A percentile compares a stretch with the other conserved stretches of the same genome.
Evolutionary conservation across 2,329 filamentous ascomycete species (phyloP).

Genomic region (Zasmidium citrigriseum): DNA sequence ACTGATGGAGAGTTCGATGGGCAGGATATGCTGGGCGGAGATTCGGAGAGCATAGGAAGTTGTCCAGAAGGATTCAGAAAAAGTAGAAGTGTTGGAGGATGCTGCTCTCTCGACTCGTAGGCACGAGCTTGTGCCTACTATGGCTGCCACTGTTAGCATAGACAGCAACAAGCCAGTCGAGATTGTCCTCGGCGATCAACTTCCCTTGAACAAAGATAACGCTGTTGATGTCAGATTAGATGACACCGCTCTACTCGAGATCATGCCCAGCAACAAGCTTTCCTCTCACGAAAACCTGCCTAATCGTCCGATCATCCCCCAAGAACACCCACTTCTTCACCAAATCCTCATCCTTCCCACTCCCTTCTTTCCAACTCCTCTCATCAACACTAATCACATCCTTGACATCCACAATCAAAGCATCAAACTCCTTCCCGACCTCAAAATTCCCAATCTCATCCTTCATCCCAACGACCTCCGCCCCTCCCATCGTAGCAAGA

Average conservation of each 20-base stretch:
- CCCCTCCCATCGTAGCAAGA: conserved; percentile 63
- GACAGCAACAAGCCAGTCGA: too few species aligned
- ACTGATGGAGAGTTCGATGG: too few species aligned
- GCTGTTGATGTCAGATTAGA: not conserved
- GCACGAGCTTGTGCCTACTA: too few species aligned
- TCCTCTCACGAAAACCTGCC: conserved; percentile 17
- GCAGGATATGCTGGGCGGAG: too few species aligned
- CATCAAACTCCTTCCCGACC: conserved; percentile 65
- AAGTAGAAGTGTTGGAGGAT: too few species aligned
- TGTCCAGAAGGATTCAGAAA: too few species aligned
- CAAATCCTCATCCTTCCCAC: conserved; percentile 9
- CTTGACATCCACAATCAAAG: conserved; percentile 29
- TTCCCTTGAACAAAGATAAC: not conserved
- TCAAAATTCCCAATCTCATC: conserved; percentile 58
- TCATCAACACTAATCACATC: conserved; percentile 16
- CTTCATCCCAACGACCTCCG: conserved; percentile 57
- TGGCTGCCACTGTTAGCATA: too few species aligned
- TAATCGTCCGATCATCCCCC: conserved; percentile 17
- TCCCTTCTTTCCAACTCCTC: conserved; percentile 8
- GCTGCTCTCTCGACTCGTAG: too few species aligned
- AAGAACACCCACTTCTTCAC: conserved; percentile 23
- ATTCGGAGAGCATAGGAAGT: too few species aligned
- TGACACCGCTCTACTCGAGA: not conserved
- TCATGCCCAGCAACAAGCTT: conserved; percentile 18
- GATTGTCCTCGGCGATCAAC: too few species aligned